phyloP scores from a whole-genome alignment of 352 stramenopile genomes.

The Phytopythium aichiense region DNA sequence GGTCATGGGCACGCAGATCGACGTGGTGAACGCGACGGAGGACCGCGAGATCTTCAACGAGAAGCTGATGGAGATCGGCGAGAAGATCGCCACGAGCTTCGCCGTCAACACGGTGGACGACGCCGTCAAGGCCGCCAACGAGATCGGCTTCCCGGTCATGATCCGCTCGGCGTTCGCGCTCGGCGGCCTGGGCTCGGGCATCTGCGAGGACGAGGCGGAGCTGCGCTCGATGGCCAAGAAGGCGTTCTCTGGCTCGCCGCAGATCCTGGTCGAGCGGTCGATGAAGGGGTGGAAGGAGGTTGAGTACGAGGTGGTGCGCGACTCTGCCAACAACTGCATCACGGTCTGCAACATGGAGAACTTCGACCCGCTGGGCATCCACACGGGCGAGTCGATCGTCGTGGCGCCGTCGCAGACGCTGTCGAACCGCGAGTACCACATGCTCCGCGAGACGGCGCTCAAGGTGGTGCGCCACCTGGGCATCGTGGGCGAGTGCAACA shows the following conservation, averaged over 20 bases:
- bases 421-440: slow-evolving; percentile 94
- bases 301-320: slow-evolving; percentile 94
- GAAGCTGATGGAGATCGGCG: slow-evolving; percentile 95
- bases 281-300: slow-evolving; percentile 98
- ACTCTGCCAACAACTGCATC: slow-evolving; percentile 93
- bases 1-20: slow-evolving; percentile 96
- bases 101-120: slow-evolving; percentile 88
- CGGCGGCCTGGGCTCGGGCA: slow-evolving; percentile 96
- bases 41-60: slow-evolving; percentile 96
- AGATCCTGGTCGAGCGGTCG: slow-evolving; percentile 98
- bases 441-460: slow-evolving; percentile 86
- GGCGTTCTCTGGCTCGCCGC: slow-evolving; percentile 57
- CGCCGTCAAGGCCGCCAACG: slow-evolving; percentile 89
- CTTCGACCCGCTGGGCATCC: slow-evolving; percentile 92
- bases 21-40: slow-evolving; percentile 93
- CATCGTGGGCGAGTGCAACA: slow-evolving; percentile 96
- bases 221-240: slow-evolving; percentile 58
- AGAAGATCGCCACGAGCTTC: slow-evolving; percentile 92
- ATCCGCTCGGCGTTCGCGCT: slow-evolving; percentile 97
- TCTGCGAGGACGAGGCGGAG: slow-evolving; percentile 91
- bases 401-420: slow-evolving; percentile 94
- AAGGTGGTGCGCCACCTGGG: slow-evolving; percentile 93
- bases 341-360: slow-evolving; percentile 97
- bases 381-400: slow-evolving; percentile 94
- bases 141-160: slow-evolving; percentile 97